Percentiles rank a stretch among this genome's conserved stretches.
Evolutionary conservation across 2,329 filamentous ascomycete species (phyloP).

Genomic region (Microcyclospora tardicrescens): DNA sequence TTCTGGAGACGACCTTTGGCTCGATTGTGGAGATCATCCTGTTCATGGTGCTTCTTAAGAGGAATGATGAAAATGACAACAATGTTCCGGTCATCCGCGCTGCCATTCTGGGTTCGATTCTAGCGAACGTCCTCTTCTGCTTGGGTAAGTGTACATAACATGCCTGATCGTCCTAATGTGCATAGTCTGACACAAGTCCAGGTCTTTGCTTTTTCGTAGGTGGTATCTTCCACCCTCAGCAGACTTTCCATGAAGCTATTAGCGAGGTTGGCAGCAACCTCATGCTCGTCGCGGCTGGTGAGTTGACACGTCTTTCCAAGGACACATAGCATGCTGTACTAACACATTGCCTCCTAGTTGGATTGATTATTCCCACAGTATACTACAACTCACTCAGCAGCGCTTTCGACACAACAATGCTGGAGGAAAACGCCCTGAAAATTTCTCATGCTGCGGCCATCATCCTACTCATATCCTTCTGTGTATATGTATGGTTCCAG

Average conservation of each 20-base stretch:
- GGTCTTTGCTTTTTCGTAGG: constrained; percentile 63
- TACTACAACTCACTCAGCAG: constrained; percentile 37
- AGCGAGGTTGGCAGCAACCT: constrained; percentile 69
- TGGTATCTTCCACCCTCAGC: constrained; percentile 54
- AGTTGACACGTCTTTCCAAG: neutral
- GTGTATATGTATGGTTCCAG: constrained; percentile 54
- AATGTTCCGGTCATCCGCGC: constrained; percentile 56
- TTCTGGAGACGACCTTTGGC: constrained; percentile 43
- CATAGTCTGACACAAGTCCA: constrained; percentile 1
- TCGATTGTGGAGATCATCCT: constrained; percentile 70
- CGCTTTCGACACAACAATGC: constrained; percentile 19
- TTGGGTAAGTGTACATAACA: constrained; percentile 38
- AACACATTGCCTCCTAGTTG: constrained; percentile 21
- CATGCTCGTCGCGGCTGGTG: constrained; percentile 55
- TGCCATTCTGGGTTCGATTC: constrained; percentile 67
- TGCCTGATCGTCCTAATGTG: neutral
- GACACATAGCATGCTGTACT: neutral
- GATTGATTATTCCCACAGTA: constrained; percentile 35
- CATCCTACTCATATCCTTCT: constrained; percentile 57
- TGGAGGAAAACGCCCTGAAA: constrained; percentile 43
- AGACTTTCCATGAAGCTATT: constrained; percentile 61
- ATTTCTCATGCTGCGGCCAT: constrained; percentile 61
- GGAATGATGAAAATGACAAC: constrained; percentile 5
- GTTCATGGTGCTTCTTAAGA: constrained; percentile 58
- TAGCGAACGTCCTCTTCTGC: constrained; percentile 71